Evolutionary conservation across 352 stramenopile species (phyloP).

Genomic region (Elongisporangium anandrum): DNA sequence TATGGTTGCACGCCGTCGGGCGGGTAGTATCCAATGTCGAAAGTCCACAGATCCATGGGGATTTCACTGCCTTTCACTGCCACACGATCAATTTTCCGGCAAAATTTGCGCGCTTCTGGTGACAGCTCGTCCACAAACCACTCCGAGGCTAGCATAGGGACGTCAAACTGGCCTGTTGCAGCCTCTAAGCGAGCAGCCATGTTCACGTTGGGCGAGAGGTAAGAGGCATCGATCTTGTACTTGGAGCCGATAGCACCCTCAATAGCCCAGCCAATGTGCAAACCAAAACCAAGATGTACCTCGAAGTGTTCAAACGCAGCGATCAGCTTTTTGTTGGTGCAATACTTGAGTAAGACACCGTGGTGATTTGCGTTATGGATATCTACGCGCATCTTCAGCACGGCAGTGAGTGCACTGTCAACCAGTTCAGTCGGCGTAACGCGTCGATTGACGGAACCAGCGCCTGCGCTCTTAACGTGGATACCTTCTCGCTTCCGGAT

Average conservation of each 20-base stretch:
- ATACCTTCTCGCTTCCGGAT: conserved; percentile 56
- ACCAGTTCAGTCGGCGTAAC: conserved; percentile 81
- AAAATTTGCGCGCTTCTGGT: conserved; percentile 71
- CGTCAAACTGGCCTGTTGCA: conserved; percentile 94
- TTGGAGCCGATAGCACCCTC: conserved; percentile 96
- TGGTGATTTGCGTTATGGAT: conserved; percentile 92
- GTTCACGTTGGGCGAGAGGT: conserved; percentile 97
- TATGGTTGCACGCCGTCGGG: conserved; percentile 44
- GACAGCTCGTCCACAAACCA: conserved; percentile 95
- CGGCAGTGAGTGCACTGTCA: conserved; percentile 93
- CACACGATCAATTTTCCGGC: conserved; percentile 94
- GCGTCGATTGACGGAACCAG: conserved; percentile 30
- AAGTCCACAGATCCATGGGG: conserved; percentile 93
- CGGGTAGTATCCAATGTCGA: conserved; percentile 88
- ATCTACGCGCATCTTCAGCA: conserved; percentile 96
- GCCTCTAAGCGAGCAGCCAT: conserved; percentile 96
- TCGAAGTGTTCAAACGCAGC: conserved; percentile 89
- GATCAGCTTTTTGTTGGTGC: conserved; percentile 74
- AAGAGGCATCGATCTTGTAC: conserved; percentile 99
- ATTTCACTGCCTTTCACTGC: conserved; percentile 96
- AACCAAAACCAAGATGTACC: conserved; percentile 94
- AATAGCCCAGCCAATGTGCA: conserved; percentile 98
- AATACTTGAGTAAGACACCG: conserved; percentile 78
- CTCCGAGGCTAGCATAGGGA: conserved; percentile 93
- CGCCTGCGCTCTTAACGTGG: conserved; percentile 52